These are phyloP conservation scores for Xylaria sp. DNA, from an alignment of 2,329 filamentous ascomycete genomes.

Conservation along the genomic window DNA sequence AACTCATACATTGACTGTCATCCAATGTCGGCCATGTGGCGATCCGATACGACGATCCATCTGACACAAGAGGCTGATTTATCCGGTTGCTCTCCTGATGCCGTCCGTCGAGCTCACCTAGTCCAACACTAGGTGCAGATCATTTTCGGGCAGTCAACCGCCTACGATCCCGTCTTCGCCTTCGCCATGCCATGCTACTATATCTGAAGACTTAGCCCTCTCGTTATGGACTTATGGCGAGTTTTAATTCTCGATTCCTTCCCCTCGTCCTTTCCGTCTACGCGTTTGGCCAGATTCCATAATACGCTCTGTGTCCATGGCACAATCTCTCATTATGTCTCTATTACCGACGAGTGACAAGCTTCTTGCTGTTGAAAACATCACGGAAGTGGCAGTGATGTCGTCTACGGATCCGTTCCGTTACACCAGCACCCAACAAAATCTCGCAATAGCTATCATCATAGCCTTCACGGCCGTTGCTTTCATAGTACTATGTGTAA, in stretches of 20 bases:
- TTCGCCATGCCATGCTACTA: conserved; percentile 24
- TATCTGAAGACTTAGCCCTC: conserved; percentile 32
- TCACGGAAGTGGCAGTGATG: conserved; percentile 20
- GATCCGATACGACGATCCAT: conserved; percentile 31
- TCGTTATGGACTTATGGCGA: conserved; percentile 13
- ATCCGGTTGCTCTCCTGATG: conserved; percentile 31
- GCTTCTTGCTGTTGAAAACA: conserved; percentile 20
- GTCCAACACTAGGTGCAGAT: conserved; percentile 24
- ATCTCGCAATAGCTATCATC: conserved; percentile 34
- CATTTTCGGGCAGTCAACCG: conserved; percentile 18
- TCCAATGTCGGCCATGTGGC: conserved; percentile 30
- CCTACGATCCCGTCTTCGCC: conserved; percentile 15
- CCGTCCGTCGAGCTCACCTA: conserved; percentile 24
- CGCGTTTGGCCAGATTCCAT: conserved; percentile 9
- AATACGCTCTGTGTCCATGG: conserved; percentile 4
- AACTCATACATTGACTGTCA: not conserved
- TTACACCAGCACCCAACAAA: conserved; percentile 35
- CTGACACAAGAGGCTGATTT: conserved; percentile 39
- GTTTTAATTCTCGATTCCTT: conserved; percentile 19
- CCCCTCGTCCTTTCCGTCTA: not conserved
- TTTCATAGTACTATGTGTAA: conserved; percentile 36
- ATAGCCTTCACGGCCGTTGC: conserved; percentile 38
- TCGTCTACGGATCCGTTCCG: conserved; percentile 32
- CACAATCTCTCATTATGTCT: conserved; percentile 23
- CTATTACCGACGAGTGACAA: conserved; percentile 14